Conservation (phyloP, 163 green algal species). For the Chloromonas sp. region DNA sequence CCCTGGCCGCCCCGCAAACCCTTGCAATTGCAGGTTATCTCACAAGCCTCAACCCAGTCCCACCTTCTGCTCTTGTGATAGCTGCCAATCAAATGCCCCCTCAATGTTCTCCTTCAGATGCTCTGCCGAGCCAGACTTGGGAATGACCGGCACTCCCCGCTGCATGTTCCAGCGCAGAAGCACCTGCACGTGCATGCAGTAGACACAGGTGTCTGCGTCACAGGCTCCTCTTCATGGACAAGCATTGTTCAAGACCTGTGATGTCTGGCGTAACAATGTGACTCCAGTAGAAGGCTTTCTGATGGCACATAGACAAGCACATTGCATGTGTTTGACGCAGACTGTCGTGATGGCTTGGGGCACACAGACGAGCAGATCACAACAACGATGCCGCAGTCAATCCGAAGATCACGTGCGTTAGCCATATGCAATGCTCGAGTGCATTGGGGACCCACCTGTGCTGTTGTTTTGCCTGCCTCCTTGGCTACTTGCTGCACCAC, state of each 20-base stretch:
- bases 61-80: slow-evolving; percentile 61
- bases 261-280: too few relatives aligned
- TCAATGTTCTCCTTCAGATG: slow-evolving; percentile 57
- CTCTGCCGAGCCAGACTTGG: slow-evolving; percentile 42
- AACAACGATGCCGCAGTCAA: not conserved
- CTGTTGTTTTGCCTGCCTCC: slow-evolving; percentile 8
- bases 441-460: slow-evolving; percentile 7
- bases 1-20: too few relatives aligned
- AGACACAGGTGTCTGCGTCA: too few relatives aligned
- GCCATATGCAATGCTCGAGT: not conserved
- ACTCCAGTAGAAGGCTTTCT: too few relatives aligned
- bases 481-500: slow-evolving; percentile 4
- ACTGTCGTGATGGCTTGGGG: too few relatives aligned
- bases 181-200: slow-evolving; percentile 39
- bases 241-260: too few relatives aligned
- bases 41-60: not conserved
- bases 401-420: not conserved
- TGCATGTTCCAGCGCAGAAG: slow-evolving; percentile 78
- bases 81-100: slow-evolving; percentile 54
- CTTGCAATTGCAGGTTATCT: not conserved
- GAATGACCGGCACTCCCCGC: slow-evolving; percentile 68
- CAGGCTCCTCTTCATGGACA: too few relatives aligned
- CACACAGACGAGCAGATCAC: not conserved
- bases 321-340: too few relatives aligned
- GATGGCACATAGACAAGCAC: too few relatives aligned